These are phyloP conservation scores for Populus ilicifolia DNA, from an alignment of 345 rosid species.

Conservation along the genomic window DNA sequence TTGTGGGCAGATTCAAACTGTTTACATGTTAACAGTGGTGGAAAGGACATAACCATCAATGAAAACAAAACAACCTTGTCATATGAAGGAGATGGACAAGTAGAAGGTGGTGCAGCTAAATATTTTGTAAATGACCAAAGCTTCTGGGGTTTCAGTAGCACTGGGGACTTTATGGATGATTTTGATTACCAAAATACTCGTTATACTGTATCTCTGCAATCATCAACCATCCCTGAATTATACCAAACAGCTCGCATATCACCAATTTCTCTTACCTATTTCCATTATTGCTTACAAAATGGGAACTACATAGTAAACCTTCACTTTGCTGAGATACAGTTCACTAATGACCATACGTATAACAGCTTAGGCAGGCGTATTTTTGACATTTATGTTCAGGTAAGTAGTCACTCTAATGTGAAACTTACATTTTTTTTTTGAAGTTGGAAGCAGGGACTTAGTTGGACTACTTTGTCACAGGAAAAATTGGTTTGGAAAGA, in stretches of 20 bases:
- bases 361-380: slow-evolving; percentile 56
- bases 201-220: slow-evolving; percentile 20
- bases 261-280: slow-evolving; percentile 65
- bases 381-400: slow-evolving; percentile 65
- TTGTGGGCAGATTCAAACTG: slow-evolving; percentile 43
- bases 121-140: slow-evolving; percentile 27
- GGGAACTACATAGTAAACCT: slow-evolving; percentile 49
- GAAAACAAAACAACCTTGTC: slow-evolving; percentile 30
- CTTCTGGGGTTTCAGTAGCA: slow-evolving; percentile 69
- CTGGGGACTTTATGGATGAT: slow-evolving; percentile 71
- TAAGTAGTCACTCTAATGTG: slow-evolving; percentile 12
- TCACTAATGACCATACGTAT: slow-evolving; percentile 42
- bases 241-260: slow-evolving; percentile 47
- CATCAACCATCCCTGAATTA: slow-evolving; percentile 40
- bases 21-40: slow-evolving; percentile 63
- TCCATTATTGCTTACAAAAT: slow-evolving; percentile 59
- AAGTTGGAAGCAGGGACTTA: neutral
- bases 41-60: slow-evolving; percentile 32
- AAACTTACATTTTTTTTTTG: neutral
- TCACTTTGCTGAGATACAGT: slow-evolving; percentile 58
- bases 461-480: slow-evolving; percentile 7
- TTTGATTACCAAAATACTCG: slow-evolving; percentile 36
- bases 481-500: slow-evolving; percentile 16
- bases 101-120: slow-evolving; percentile 49
- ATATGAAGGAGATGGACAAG: slow-evolving; percentile 53